phyloP scores from a whole-genome alignment of 441 rosid genomes.

The Biscutella laevigata region DNA sequence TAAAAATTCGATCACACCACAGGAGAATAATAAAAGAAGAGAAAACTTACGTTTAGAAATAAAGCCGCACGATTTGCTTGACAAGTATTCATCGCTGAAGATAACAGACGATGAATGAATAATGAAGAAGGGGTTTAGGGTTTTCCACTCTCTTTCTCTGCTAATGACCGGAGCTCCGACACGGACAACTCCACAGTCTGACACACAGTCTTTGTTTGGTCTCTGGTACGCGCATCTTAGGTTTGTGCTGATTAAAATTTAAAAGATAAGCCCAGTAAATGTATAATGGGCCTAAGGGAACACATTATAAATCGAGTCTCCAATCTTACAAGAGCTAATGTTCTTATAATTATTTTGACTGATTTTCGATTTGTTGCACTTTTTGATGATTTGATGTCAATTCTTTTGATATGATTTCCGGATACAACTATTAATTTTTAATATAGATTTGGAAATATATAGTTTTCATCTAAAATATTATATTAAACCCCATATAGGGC shows the following conservation, averaged over 20 bases:
- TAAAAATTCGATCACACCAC: not conserved
- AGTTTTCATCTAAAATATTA: too few relatives aligned
- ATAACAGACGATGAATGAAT: not conserved
- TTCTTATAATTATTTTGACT: not conserved
- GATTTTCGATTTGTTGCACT: not conserved
- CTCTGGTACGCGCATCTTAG: not conserved
- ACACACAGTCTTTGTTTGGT: conserved; percentile 12
- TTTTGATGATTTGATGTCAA: too few relatives aligned
- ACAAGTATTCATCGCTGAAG: conserved; percentile 14
- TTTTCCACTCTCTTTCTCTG: not conserved
- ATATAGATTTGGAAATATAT: too few relatives aligned
- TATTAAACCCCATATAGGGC: too few relatives aligned
- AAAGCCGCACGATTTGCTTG: conserved; percentile 26
- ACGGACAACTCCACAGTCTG: conserved; percentile 19
- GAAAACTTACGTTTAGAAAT: conserved; percentile 21
- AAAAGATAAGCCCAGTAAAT: too few relatives aligned
- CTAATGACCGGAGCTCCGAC: conserved; percentile 16
- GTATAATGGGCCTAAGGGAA: not conserved
- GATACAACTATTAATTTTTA: too few relatives aligned
- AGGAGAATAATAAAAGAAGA: not conserved
- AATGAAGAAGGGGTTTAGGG: conserved; percentile 5
- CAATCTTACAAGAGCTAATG: not conserved
- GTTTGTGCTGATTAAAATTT: not conserved
- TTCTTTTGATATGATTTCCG: too few relatives aligned
- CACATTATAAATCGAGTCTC: not conserved